A percentile compares a stretch with the other conserved stretches of the same genome.
phyloP scores from a whole-genome alignment of 495 filamentous ascomycete species.

The Penicillium steckii region DNA sequence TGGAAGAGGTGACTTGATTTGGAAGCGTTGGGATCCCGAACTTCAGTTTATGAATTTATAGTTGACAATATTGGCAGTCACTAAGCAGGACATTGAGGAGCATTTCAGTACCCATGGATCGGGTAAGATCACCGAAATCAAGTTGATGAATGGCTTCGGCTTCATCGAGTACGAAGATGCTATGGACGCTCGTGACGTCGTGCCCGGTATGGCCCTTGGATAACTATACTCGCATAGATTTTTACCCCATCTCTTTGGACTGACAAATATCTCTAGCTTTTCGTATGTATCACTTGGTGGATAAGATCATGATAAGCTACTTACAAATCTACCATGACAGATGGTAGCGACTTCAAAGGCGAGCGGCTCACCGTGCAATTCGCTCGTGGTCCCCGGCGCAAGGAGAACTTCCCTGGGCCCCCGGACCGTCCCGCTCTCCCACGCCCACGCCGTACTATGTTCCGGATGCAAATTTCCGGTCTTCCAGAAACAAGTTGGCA shows the following conservation, averaged over 20 bases:
- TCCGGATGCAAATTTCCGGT: slow-evolving; percentile 95
- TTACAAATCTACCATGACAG: slow-evolving; percentile 46
- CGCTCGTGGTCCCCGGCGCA: slow-evolving; percentile 87
- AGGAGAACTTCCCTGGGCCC: slow-evolving; percentile 68
- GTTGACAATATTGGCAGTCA: too few species aligned
- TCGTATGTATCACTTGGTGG: slow-evolving; percentile 40
- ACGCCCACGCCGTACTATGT: slow-evolving; percentile 89
- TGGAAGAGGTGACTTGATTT: neutral
- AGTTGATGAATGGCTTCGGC: slow-evolving; percentile 99
- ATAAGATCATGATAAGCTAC: slow-evolving; percentile 2
- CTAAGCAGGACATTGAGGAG: slow-evolving; percentile 92
- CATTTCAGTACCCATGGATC: slow-evolving; percentile 95
- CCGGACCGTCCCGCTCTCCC: slow-evolving; percentile 71
- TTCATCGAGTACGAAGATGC: slow-evolving; percentile 99
- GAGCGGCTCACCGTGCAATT: slow-evolving; percentile 97
- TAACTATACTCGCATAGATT: neutral
- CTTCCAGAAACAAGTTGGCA: slow-evolving; percentile 99
- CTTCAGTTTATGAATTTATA: too few species aligned
- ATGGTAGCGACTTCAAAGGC: slow-evolving; percentile 97
- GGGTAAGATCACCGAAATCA: slow-evolving; percentile 97
- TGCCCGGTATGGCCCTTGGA: slow-evolving; percentile 69
- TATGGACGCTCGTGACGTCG: slow-evolving; percentile 94
- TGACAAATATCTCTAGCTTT: slow-evolving; percentile 42
- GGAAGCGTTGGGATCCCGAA: too few species aligned
- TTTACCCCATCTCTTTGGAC: neutral